phyloP scores from a whole-genome alignment of 2,329 filamentous ascomycete genomes.

The Pseudogymnoascus sp. region DNA sequence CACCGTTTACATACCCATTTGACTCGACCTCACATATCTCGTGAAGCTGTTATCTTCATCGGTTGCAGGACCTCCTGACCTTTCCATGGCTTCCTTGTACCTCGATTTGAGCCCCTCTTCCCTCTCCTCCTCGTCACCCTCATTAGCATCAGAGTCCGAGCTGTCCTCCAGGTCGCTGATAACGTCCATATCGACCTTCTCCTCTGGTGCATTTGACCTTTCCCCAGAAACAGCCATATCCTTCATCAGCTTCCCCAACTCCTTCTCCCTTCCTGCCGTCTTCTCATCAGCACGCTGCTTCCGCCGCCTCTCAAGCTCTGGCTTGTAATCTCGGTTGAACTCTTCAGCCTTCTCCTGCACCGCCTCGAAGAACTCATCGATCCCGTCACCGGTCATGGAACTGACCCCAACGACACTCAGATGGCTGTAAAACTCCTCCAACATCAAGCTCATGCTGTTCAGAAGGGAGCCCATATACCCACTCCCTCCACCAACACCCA shows the following conservation, averaged over 20 bases:
- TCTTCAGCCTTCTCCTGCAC: conserved; percentile 81
- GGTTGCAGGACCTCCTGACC: conserved; percentile 30
- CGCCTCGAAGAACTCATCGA: conserved; percentile 88
- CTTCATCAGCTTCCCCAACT: conserved; percentile 88
- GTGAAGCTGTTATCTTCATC: conserved; percentile 29
- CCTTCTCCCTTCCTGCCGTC: conserved; percentile 62
- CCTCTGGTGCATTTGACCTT: conserved; percentile 27
- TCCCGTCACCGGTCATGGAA: conserved; percentile 81
- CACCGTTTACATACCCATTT: conserved; percentile 24
- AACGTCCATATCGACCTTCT: conserved; percentile 31
- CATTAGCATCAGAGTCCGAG: conserved; percentile 51
- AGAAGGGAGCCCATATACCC: conserved; percentile 95
- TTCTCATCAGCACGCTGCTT: conserved; percentile 70
- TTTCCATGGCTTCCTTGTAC: conserved; percentile 68
- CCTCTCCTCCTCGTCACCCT: conserved; percentile 48
- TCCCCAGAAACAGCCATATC: conserved; percentile 63
- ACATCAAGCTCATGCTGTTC: conserved; percentile 95
- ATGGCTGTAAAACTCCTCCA: conserved; percentile 96
- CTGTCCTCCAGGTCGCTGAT: conserved; percentile 32
- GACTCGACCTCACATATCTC: conserved; percentile 27
- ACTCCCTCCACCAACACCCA: conserved; percentile 54
- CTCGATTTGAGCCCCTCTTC: conserved; percentile 59
- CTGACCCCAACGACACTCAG: conserved; percentile 89
- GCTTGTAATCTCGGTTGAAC: conserved; percentile 83
- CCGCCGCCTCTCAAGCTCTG: conserved; percentile 74